These are phyloP conservation scores for Barnettozyma populi DNA, from an alignment of 805 yeast species.

Conservation along the genomic window DNA sequence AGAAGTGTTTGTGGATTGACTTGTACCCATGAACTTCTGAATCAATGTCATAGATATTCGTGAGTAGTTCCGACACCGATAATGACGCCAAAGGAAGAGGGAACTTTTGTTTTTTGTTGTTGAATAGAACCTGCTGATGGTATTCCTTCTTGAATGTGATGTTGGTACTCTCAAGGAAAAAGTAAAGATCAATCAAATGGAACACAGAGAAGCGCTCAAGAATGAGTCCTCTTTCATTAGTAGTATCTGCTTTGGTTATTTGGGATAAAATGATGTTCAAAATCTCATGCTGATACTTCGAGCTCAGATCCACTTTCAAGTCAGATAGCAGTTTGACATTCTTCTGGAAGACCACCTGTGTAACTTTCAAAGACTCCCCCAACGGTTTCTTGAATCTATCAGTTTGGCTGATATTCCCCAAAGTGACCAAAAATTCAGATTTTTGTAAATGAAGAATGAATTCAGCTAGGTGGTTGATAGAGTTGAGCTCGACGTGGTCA, in stretches of 20 bases:
- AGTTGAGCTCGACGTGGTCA: conserved; percentile 17
- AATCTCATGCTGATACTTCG: conserved; percentile 17
- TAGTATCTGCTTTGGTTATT: conserved; percentile 15
- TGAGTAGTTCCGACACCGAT: conserved; percentile 22
- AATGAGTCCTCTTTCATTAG: conserved; percentile 28
- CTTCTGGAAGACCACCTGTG: conserved; percentile 8
- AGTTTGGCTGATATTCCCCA: conserved; percentile 37
- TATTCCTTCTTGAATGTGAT: conserved; percentile 56
- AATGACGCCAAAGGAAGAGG: conserved; percentile 31
- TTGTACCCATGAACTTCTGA: conserved; percentile 26
- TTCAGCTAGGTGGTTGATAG: conserved; percentile 30
- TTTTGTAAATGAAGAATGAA: conserved; percentile 42
- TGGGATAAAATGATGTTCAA: conserved; percentile 6
- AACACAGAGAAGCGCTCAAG: conserved; percentile 41
- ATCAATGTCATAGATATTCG: conserved; percentile 19
- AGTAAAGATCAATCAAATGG: conserved; percentile 47
- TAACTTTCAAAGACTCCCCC: conserved; percentile 9
- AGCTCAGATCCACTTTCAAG: conserved; percentile 14
- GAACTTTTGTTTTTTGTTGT: conserved; percentile 45
- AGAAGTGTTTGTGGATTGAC: conserved; percentile 34
- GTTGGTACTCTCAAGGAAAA: conserved; percentile 51
- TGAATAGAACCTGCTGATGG: conserved; percentile 62
- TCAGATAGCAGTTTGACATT: conserved; percentile 14
- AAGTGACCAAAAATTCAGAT: conserved; percentile 39
- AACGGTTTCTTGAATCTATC: conserved; percentile 15